Percentiles rank a stretch among this genome's conserved stretches.
These are phyloP conservation scores for Hypholoma sublateritium DNA, from an alignment of 768 basidiomycete genomes.

Conservation along the genomic window DNA sequence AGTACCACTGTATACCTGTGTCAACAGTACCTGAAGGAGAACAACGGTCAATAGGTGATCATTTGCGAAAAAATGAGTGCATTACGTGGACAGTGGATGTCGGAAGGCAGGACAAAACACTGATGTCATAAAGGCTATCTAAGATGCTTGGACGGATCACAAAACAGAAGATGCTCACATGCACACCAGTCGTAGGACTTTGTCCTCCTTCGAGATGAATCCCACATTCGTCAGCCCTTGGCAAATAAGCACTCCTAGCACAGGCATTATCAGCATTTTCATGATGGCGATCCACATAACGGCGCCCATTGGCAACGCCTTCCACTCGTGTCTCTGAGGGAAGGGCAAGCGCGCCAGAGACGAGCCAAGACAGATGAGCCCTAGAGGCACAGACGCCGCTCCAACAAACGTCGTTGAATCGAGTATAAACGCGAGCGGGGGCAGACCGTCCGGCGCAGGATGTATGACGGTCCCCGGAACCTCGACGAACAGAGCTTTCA, in stretches of 20 bases:
- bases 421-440: slow-evolving; percentile 53
- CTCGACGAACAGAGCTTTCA: slow-evolving; percentile 61
- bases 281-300: slow-evolving; percentile 52
- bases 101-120: slow-evolving; percentile 61
- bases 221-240: slow-evolving; percentile 46
- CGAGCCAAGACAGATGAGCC: slow-evolving; percentile 61
- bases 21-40: slow-evolving; percentile 51
- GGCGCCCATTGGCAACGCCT: slow-evolving; percentile 45
- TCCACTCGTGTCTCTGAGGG: slow-evolving; percentile 44
- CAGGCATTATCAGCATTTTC: slow-evolving; percentile 56
- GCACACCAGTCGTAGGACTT: slow-evolving; percentile 65
- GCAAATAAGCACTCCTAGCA: slow-evolving; percentile 60
- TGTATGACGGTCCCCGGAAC: slow-evolving; percentile 44
- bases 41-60: neutral
- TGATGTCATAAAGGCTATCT: slow-evolving; percentile 16
- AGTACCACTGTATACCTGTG: slow-evolving; percentile 66
- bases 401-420: slow-evolving; percentile 2
- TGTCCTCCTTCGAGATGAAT: slow-evolving; percentile 49
- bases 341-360: slow-evolving; percentile 59
- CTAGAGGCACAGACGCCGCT: slow-evolving; percentile 53
- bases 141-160: neutral
- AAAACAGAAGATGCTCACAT: slow-evolving; percentile 44
- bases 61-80: neutral
- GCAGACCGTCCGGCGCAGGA: slow-evolving; percentile 62
- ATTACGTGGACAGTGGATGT: slow-evolving; percentile 58